These are phyloP conservation scores for Linaria vulgaris DNA, from an alignment of 257 asterid species.

Conservation along the genomic window DNA sequence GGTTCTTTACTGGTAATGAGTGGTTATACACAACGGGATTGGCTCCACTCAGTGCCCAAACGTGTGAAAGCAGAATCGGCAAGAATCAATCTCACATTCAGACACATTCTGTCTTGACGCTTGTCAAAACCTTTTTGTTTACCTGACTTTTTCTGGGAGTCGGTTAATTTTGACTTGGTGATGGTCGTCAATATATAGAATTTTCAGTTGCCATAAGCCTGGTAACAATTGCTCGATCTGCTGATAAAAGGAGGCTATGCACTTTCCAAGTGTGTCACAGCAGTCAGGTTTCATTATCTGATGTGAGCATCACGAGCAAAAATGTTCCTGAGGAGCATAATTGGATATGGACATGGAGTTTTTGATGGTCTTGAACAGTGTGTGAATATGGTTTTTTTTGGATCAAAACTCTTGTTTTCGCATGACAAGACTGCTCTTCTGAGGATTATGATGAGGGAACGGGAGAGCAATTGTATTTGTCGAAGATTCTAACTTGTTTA, in stretches of 20 bases:
- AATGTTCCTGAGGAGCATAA: too few relatives aligned
- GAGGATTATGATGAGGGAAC: too few relatives aligned
- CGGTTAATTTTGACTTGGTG: not conserved
- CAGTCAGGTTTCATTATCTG: not conserved
- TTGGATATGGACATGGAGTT: too few relatives aligned
- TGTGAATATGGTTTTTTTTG: too few relatives aligned
- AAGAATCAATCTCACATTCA: conserved; percentile 85
- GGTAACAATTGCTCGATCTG: not conserved
- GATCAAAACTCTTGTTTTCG: too few relatives aligned
- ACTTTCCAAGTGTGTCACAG: conserved; percentile 1
- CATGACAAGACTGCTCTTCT: too few relatives aligned
- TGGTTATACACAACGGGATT: conserved; percentile 85
- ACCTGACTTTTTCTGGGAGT: too few relatives aligned
- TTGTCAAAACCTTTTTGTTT: conserved; percentile 1
- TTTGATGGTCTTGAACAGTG: too few relatives aligned
- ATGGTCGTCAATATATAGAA: not conserved
- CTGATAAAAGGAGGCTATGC: not conserved
- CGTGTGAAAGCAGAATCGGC: conserved; percentile 69
- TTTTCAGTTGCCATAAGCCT: not conserved
- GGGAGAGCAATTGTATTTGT: too few relatives aligned
- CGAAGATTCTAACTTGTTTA: too few relatives aligned
- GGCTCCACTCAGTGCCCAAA: conserved; percentile 94
- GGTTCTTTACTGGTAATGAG: conserved; percentile 89
- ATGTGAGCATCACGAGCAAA: too few relatives aligned
- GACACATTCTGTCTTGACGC: conserved; percentile 41